Evolutionary conservation across 768 basidiomycete species (phyloP).

Genomic region (Amanita pseudoporphyria): DNA sequence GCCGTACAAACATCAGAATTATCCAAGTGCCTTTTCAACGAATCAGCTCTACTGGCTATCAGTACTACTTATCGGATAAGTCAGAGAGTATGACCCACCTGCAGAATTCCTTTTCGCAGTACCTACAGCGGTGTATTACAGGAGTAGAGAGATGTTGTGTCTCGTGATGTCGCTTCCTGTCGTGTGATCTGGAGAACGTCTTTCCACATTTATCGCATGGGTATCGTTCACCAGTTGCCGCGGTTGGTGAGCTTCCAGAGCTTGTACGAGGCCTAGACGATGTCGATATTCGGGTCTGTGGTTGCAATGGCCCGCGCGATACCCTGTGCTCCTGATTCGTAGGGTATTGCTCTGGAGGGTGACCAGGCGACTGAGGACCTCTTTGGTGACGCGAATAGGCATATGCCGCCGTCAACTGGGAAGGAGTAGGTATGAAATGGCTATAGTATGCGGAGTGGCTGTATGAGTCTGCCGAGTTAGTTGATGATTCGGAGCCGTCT

Average conservation of each 20-base stretch:
- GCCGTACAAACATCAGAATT: no score
- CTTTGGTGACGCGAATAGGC: conserved; percentile 12
- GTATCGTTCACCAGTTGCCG: conserved; percentile 47
- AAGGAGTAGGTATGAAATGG: no score
- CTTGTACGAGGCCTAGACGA: conserved; percentile 29
- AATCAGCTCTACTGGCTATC: conserved; percentile 36
- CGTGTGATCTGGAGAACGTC: conserved; percentile 73
- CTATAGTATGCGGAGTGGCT: no score
- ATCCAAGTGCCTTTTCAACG: conserved; percentile 74
- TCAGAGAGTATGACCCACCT: conserved; percentile 28
- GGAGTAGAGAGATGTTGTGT: conserved; percentile 62
- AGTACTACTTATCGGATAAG: background rate
- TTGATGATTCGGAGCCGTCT: no score
- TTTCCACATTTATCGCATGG: conserved; percentile 68
- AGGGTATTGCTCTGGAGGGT: background rate
- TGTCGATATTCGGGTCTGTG: conserved; percentile 29
- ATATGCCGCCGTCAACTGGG: no score
- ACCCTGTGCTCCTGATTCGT: conserved; percentile 14
- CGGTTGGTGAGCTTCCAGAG: conserved; percentile 23
- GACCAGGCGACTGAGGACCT: background rate
- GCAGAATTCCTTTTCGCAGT: conserved; percentile 72
- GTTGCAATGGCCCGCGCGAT: conserved; percentile 15
- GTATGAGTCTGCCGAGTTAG: no score
- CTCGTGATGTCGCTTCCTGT: conserved; percentile 75
- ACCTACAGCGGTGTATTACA: conserved; percentile 58